Evolutionary conservation across 2,329 filamentous ascomycete species (phyloP).

Genomic region (Cladosporium sp.): DNA sequence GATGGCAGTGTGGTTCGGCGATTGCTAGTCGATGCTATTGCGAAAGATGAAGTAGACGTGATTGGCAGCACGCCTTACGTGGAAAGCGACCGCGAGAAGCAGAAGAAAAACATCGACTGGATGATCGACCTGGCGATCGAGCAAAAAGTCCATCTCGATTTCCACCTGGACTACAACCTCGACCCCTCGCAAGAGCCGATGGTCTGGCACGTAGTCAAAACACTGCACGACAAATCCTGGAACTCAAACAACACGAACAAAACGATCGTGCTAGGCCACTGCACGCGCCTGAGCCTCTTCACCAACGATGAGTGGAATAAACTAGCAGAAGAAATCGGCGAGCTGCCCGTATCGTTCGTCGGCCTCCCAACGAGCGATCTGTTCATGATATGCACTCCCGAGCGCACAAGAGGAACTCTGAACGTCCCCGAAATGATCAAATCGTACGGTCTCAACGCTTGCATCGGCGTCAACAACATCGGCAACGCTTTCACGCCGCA

Average conservation of each 20-base stretch:
- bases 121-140: constrained; percentile 57
- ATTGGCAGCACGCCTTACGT: constrained; percentile 72
- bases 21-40: constrained; percentile 50
- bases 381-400: constrained; percentile 64
- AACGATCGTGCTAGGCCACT: constrained; percentile 66
- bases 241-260: constrained; percentile 42
- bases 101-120: constrained; percentile 62
- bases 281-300: constrained; percentile 64
- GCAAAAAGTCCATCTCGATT: constrained; percentile 61
- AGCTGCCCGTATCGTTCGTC: constrained; percentile 65
- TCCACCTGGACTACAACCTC: constrained; percentile 72
- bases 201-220: constrained; percentile 56
- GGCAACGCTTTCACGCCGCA: constrained; percentile 74
- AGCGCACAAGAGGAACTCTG: constrained; percentile 58
- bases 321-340: constrained; percentile 51
- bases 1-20: constrained; percentile 29
- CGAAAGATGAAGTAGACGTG: constrained; percentile 52
- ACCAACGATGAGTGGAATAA: constrained; percentile 49
- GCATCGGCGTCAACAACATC: constrained; percentile 69
- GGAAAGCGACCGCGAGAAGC: constrained; percentile 53
- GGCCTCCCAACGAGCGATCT: constrained; percentile 70
- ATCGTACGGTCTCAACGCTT: constrained; percentile 58
- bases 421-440: constrained; percentile 62
- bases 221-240: constrained; percentile 52
- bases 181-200: constrained; percentile 51